These are phyloP conservation scores for Cytospora mali DNA, from an alignment of 2,329 filamentous ascomycete genomes.

Conservation along the genomic window DNA sequence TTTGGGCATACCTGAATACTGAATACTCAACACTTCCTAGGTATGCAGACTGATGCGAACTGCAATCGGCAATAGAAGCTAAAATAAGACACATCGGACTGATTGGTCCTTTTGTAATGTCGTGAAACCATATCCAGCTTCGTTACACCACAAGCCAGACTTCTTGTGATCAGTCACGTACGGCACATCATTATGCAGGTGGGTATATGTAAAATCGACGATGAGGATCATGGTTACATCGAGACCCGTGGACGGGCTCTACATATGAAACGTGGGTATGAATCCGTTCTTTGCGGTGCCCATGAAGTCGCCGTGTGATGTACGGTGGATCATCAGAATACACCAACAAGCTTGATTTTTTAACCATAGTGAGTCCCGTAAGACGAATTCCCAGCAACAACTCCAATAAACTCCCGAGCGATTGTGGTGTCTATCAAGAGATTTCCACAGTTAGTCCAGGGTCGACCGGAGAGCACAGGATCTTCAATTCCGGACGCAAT, in stretches of 20 bases:
- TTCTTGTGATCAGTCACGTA: not conserved
- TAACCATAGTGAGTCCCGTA: conserved; percentile 28
- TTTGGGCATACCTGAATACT: too few species aligned
- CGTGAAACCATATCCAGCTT: not conserved
- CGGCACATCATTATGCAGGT: not conserved
- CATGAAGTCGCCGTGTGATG: not conserved
- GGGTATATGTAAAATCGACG: too few species aligned
- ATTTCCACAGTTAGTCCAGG: not conserved
- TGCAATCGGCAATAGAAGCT: not conserved
- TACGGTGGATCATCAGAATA: not conserved
- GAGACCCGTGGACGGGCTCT: too few species aligned
- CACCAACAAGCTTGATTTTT: not conserved
- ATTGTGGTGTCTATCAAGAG: conserved; percentile 33
- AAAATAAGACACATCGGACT: not conserved
- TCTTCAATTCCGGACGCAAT: not conserved
- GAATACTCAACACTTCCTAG: too few species aligned
- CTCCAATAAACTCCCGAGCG: conserved; percentile 34
- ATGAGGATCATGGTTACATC: not conserved
- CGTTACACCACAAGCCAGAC: not conserved
- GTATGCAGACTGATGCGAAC: too few species aligned
- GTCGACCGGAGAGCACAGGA: not conserved
- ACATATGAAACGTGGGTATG: too few species aligned
- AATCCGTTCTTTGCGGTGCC: not conserved
- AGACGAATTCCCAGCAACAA: conserved; percentile 30
- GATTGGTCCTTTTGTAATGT: not conserved